Evolutionary conservation across 192 early-diverging fungal species (phyloP).

Genomic region (Coemansia sp.): DNA sequence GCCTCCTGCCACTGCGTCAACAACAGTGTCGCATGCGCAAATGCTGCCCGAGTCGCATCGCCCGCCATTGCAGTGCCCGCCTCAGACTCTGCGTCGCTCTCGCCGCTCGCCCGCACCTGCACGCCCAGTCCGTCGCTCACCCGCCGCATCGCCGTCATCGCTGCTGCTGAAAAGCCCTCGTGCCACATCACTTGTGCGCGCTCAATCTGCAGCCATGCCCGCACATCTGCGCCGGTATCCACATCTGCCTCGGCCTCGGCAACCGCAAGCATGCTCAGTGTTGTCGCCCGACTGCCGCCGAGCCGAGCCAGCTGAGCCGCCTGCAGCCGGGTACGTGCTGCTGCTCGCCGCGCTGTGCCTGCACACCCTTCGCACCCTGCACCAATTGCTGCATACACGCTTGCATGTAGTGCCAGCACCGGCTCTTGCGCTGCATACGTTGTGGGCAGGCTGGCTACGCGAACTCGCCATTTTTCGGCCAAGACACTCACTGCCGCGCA

Average conservation of each 20-base stretch:
- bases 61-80: neutral
- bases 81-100: neutral
- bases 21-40: constrained; percentile 35
- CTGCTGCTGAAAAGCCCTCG: constrained; percentile 39
- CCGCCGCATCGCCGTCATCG: constrained; percentile 35
- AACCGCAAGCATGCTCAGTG: constrained; percentile 45
- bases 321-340: constrained; percentile 33
- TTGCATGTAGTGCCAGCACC: constrained; percentile 43
- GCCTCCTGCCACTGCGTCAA: constrained; percentile 41
- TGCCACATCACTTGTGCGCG: constrained; percentile 51
- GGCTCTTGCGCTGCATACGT: constrained; percentile 47
- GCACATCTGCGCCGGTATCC: constrained; percentile 4
- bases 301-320: constrained; percentile 48
- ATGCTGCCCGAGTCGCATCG: constrained; percentile 26
- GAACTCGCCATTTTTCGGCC: constrained; percentile 37
- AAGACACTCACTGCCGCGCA: constrained; percentile 16
- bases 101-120: neutral
- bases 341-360: constrained; percentile 23
- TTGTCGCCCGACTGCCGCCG: constrained; percentile 37
- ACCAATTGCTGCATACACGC: constrained; percentile 32
- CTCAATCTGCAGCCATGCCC: constrained; percentile 41
- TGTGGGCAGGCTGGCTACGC: constrained; percentile 31
- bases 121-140: constrained; percentile 4
- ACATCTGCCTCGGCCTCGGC: constrained; percentile 21
- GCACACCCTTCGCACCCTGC: constrained; percentile 3